Percentiles rank a stretch among this genome's conserved stretches.
phyloP scores from a whole-genome alignment of 2,329 filamentous ascomycete species.

The Botrytis galanthina region DNA sequence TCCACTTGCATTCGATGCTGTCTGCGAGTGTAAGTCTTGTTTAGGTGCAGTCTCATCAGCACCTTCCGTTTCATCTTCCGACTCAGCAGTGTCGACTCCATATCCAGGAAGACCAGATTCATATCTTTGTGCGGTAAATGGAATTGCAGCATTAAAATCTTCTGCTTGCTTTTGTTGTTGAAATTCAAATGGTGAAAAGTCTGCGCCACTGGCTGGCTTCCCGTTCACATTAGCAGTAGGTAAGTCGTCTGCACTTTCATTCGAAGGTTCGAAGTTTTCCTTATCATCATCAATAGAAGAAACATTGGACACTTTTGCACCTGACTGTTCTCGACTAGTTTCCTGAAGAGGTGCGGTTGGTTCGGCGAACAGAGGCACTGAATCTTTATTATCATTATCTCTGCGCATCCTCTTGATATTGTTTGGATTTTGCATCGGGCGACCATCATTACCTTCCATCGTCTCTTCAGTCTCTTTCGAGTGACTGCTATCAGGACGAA shows the following conservation, averaged over 20 bases:
- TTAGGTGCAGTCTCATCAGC: conserved; percentile 21
- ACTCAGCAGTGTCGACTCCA: conserved; percentile 35
- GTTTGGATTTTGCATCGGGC: conserved; percentile 60
- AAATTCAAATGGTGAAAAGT: conserved; percentile 62
- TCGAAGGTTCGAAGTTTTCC: conserved; percentile 35
- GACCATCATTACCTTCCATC: conserved; percentile 58
- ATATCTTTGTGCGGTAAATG: conserved; percentile 33
- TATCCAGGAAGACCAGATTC: conserved; percentile 34
- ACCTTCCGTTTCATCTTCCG: conserved; percentile 28
- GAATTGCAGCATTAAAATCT: conserved; percentile 39
- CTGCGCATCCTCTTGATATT: conserved; percentile 74
- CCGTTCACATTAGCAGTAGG: conserved; percentile 33
- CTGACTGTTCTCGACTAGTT: conserved; percentile 36
- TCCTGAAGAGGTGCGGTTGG: conserved; percentile 43
- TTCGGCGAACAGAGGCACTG: conserved; percentile 72
- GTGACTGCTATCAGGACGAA: conserved; percentile 59
- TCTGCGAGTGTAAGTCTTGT: conserved; percentile 15
- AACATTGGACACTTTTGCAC: conserved; percentile 31
- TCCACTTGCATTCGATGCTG: conserved; percentile 26
- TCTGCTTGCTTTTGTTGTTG: conserved; percentile 45
- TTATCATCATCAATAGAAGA: conserved; percentile 33
- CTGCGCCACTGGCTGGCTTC: conserved; percentile 49
- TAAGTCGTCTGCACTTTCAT: conserved; percentile 22
- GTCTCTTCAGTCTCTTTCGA: conserved; percentile 42
- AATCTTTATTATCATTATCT: conserved; percentile 63